A percentile compares a stretch with the other conserved stretches of the same genome.
Evolutionary conservation across 352 stramenopile genomes (phyloP).

Genomic region (Thalassiosira mediterranea): DNA sequence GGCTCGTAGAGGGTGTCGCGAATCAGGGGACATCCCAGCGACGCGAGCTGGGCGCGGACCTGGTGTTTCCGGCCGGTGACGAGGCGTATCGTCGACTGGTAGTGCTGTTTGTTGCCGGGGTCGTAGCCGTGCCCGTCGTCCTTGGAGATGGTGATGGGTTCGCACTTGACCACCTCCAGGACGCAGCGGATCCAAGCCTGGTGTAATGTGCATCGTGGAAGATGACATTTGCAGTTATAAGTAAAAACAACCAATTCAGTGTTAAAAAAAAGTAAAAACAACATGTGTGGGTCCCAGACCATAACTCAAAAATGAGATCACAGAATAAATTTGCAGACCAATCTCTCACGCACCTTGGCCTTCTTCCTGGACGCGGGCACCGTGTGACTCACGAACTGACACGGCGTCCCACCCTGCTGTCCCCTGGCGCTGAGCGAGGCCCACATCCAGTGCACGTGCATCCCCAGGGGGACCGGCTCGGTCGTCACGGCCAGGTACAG

Average conservation of each 20-base stretch:
- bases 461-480: slow-evolving; percentile 73
- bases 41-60: slow-evolving; percentile 79
- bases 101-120: slow-evolving; percentile 70
- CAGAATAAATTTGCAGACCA: too few relatives aligned
- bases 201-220: slow-evolving; percentile 5
- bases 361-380: slow-evolving; percentile 69
- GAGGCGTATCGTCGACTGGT: slow-evolving; percentile 80
- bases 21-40: slow-evolving; percentile 79
- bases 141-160: slow-evolving; percentile 70
- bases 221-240: neutral
- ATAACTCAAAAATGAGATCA: too few relatives aligned
- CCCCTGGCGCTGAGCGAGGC: slow-evolving; percentile 58
- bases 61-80: slow-evolving; percentile 84
- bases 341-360: slow-evolving; percentile 52
- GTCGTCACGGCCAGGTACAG: slow-evolving; percentile 81
- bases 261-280: neutral
- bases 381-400: slow-evolving; percentile 75
- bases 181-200: slow-evolving; percentile 82
- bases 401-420: slow-evolving; percentile 69
- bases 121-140: slow-evolving; percentile 59
- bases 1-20: slow-evolving; percentile 82
- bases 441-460: slow-evolving; percentile 86
- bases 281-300: neutral
- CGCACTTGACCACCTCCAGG: slow-evolving; percentile 81
- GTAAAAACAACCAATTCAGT: neutral